These are phyloP conservation scores for Botrytis porri DNA, from an alignment of 2,329 filamentous ascomycete species.

Conservation along the genomic window DNA sequence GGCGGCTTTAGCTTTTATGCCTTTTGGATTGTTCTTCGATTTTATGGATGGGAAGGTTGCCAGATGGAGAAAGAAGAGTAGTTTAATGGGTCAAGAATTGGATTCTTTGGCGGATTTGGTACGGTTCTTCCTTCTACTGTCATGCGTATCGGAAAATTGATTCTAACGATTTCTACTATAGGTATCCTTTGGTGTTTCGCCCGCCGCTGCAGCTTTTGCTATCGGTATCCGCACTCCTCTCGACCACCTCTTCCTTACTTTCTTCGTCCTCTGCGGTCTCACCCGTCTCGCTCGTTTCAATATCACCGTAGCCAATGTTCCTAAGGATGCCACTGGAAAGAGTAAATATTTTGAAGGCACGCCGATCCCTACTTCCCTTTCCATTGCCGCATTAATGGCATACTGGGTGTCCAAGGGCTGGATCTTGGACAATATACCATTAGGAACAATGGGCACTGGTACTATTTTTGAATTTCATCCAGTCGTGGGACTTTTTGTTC, in stretches of 20 bases:
- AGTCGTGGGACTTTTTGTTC: conserved; percentile 71
- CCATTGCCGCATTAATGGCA: conserved; percentile 78
- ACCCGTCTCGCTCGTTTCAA: conserved; percentile 96
- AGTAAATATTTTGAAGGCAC: conserved; percentile 96
- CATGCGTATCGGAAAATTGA: neutral
- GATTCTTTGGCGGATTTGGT: conserved; percentile 95
- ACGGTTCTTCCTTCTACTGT: conserved; percentile 33
- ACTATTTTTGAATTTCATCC: conserved; percentile 81
- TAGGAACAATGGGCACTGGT: conserved; percentile 66
- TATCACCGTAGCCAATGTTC: conserved; percentile 83
- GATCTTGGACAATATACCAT: conserved; percentile 74
- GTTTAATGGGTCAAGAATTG: conserved; percentile 95
- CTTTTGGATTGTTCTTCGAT: conserved; percentile 93
- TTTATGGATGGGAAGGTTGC: conserved; percentile 97
- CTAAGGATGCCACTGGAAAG: conserved; percentile 90
- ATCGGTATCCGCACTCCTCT: conserved; percentile 80
- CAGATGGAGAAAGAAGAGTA: conserved; percentile 94
- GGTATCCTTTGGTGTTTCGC: conserved; percentile 94
- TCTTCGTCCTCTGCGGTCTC: conserved; percentile 93
- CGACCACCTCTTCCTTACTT: conserved; percentile 76
- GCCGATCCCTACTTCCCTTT: conserved; percentile 87
- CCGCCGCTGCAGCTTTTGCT: conserved; percentile 82
- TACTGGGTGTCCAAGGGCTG: conserved; percentile 83
- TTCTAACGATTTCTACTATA: conserved; percentile 40
- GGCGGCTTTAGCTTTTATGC: conserved; percentile 80